Conservation (phyloP, 2,329 filamentous ascomycete species). For the Colletotrichum tamarilloi region DNA sequence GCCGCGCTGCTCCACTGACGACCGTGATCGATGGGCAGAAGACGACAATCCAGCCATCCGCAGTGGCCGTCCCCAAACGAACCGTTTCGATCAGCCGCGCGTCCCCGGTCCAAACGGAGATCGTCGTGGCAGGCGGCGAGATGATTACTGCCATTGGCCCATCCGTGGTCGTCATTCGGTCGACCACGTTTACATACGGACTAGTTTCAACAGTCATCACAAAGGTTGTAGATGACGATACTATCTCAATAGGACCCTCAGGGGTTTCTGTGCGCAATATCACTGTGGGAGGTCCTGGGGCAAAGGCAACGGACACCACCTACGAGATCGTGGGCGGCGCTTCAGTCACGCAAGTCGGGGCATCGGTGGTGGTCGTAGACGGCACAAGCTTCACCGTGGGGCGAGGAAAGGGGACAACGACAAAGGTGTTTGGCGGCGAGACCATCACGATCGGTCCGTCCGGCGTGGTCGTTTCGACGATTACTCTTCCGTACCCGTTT, state of each 20-base stretch:
- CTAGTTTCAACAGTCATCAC: slow-evolving; percentile 45
- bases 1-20: not conserved
- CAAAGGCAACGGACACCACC: slow-evolving; percentile 48
- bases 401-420: slow-evolving; percentile 51
- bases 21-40: slow-evolving; percentile 46
- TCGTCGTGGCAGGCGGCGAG: slow-evolving; percentile 60
- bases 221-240: slow-evolving; percentile 60
- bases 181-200: slow-evolving; percentile 59
- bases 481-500: slow-evolving; percentile 59
- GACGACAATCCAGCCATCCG: slow-evolving; percentile 48
- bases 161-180: slow-evolving; percentile 53
- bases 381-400: slow-evolving; percentile 64
- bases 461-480: slow-evolving; percentile 59
- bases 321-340: slow-evolving; percentile 63
- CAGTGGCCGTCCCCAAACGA: slow-evolving; percentile 44
- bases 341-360: slow-evolving; percentile 61
- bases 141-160: slow-evolving; percentile 56
- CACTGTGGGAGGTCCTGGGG: slow-evolving; percentile 56
- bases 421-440: slow-evolving; percentile 60
- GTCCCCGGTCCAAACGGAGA: slow-evolving; percentile 50
- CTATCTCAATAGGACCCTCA: slow-evolving; percentile 60
- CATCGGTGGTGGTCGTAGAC: slow-evolving; percentile 60
- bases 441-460: slow-evolving; percentile 62
- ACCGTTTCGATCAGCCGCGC: slow-evolving; percentile 49
- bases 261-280: slow-evolving; percentile 54